Evolutionary conservation across 192 early-diverging fungal genomes (phyloP), one percentile per base, ranked within the genome.

Genomic region (Coemansia sp.): DNA sequence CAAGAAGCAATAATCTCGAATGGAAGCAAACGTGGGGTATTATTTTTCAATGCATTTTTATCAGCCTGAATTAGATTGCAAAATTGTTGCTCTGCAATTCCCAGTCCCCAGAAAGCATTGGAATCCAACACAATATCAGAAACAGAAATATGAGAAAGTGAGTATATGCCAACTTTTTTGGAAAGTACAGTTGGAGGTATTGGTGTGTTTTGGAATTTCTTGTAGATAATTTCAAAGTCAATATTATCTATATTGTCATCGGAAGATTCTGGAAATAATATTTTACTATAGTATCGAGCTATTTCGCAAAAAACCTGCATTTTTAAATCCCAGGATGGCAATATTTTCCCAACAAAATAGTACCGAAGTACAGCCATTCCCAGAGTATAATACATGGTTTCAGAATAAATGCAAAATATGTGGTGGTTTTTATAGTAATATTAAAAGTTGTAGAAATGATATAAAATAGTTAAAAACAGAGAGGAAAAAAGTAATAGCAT

Each of bases 311-410:
- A 54, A 2, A 68, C 52, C 25, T 78, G 70, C 14, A 66, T 32
- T 25, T 57, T 53, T 5, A 72, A 14, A 23, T 78, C 70, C 75
- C 75, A 78, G 17, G 54, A 33, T 6, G 70, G 75, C 51, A 71
- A 32, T 21, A n/a, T 50, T n/a, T 30, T 58, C 21, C 75, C 75
- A 30, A 25, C 20, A 11, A 64, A 21, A n/a, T 53, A 20, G 61
- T 67, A 74, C 2, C 31, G 20, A 10, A 63, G 29, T 5, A 66
- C 32, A 2, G 59, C 33, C 25, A 67, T 74, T 60, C 33, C 31
- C 17, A 63, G 51, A 2, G 39, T 20, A 27, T 51, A 59, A 9
- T 74, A 74, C 9, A 39, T 32, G 22, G 53, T 36, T 46, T 17
- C 39, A 46, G n/a, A n/a, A n/a, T n/a, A n/a, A n/a, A n/a, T n/a